These are phyloP conservation scores for Alternaria brassicae DNA, from an alignment of 2,329 filamentous ascomycete genomes.

Conservation along the genomic window DNA sequence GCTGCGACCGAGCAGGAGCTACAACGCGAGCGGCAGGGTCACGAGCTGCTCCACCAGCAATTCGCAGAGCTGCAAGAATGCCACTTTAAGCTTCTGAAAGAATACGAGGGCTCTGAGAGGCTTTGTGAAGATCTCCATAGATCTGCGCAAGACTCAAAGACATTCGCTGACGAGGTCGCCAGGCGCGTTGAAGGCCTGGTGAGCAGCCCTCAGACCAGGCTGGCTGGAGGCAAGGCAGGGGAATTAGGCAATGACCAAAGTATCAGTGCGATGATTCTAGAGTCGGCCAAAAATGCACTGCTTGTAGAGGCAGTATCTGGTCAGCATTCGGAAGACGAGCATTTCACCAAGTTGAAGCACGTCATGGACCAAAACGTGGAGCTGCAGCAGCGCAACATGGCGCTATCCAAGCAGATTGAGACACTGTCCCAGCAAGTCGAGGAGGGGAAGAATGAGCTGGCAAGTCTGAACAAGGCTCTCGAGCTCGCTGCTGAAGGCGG, in stretches of 20 bases:
- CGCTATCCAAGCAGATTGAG: background rate
- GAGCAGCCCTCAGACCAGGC: background rate
- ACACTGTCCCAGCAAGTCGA: conserved; percentile 8
- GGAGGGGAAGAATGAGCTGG: conserved; percentile 6
- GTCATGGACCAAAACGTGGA: conserved; percentile 17
- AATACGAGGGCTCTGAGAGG: background rate
- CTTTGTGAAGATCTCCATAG: conserved; percentile 1
- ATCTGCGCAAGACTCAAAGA: background rate
- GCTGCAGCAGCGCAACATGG: conserved; percentile 5
- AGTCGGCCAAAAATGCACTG: conserved; percentile 21
- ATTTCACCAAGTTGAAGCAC: conserved; percentile 2
- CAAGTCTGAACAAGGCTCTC: conserved; percentile 15
- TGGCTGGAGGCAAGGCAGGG: background rate
- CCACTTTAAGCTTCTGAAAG: conserved; percentile 9
- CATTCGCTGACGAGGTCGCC: conserved; percentile 9
- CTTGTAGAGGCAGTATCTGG: conserved; percentile 4
- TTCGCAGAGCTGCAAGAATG: conserved; percentile 11
- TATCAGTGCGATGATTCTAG: conserved; percentile 19
- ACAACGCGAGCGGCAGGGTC: background rate
- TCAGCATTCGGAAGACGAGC: conserved; percentile 1
- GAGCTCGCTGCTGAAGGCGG: conserved; percentile 9
- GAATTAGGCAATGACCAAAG: conserved; percentile 13
- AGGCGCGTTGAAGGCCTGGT: conserved; percentile 10
- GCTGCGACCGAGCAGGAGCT: conserved; percentile 1
- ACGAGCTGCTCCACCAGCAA: conserved; percentile 12